Evolutionary conservation across 192 early-diverging fungal species (phyloP), one percentile per base, ranked within the genome.

Genomic region (Coemansia sp.): DNA sequence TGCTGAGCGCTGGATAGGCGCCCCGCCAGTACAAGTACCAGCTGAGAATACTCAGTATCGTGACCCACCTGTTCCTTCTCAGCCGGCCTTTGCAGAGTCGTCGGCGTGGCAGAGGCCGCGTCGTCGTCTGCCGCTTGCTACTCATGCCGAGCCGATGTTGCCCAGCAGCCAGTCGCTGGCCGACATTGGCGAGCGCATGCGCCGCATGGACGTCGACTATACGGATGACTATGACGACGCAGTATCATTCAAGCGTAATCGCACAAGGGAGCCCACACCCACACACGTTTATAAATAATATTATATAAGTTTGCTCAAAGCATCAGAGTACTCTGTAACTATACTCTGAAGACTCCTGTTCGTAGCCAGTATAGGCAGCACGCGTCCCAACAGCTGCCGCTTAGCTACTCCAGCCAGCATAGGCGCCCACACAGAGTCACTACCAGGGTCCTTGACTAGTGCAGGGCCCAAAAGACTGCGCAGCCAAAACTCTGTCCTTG

Each of bases 311-410:
- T 60, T 36, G 9, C 70, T 43, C 12, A 79, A 54, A 7, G 72
- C 66, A 29, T 47, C 44, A 3, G 75, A 72, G 49, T 90, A 92
- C 66, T 92, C 90, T 18, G 83, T 81, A 8, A 90, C 83, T 27
- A 89, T 72, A 22, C 87, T 63, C 61, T 93, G 92, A 61, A 92
- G 71, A 8, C 86, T 71, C 51, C 92, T 83, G 70, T 93, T 93
- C 24, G 86, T 75, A 71, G 92, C 87, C 27, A 95, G 83, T 1
- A 92, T 78, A 0, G 89, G 90, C 34, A 96, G 68, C 16, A 94
- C 73, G 51, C 90, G 87, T 42, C 78, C 74, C 5, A 96, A 55
- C 10, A 94, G 67, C 42, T 86, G 85, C 10, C 88, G 88, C 55
- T 96, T 96, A 40, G 87, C 83, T 59, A 87, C 75, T 8, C 85